Evolutionary conservation across 805 yeast species (phyloP).

Genomic region (Danielia oregonensis): DNA sequence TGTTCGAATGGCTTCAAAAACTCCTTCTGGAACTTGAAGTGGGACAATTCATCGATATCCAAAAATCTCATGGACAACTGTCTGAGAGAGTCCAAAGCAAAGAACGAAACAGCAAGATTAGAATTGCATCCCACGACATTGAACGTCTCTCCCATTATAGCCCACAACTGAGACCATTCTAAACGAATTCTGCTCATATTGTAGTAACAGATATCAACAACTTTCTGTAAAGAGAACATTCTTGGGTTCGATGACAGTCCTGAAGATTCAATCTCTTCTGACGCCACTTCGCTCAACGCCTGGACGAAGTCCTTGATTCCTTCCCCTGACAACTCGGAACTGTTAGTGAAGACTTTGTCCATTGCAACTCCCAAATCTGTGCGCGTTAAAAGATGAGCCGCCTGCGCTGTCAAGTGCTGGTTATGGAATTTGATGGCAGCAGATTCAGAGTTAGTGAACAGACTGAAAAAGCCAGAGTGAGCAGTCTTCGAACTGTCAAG

Average conservation of each 20-base stretch:
- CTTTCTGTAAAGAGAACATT: constrained; percentile 87
- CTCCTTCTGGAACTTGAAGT: constrained; percentile 93
- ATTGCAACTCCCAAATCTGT: constrained; percentile 74
- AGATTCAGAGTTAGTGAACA: constrained; percentile 60
- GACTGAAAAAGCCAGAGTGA: constrained; percentile 49
- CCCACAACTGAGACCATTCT: constrained; percentile 96
- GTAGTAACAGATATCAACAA: constrained; percentile 96
- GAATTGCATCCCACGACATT: constrained; percentile 78
- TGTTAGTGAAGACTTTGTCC: constrained; percentile 83
- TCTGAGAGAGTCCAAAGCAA: constrained; percentile 91
- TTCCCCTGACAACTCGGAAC: constrained; percentile 72
- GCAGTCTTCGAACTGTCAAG: constrained; percentile 49
- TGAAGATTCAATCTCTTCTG: constrained; percentile 87
- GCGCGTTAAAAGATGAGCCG: constrained; percentile 54
- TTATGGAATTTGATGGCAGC: constrained; percentile 70
- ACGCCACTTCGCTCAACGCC: constrained; percentile 81
- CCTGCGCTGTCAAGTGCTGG: constrained; percentile 59
- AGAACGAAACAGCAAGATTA: constrained; percentile 73
- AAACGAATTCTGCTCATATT: constrained; percentile 94
- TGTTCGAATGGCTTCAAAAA: constrained; percentile 88
- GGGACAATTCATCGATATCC: constrained; percentile 89
- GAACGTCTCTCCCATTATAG: constrained; percentile 86
- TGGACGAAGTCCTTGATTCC: constrained; percentile 85
- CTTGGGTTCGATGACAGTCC: constrained; percentile 81
- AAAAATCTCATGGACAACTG: constrained; percentile 90